phyloP scores from a whole-genome alignment of 192 early-diverging fungal species.

The Rhizoclosmatium sp. region DNA sequence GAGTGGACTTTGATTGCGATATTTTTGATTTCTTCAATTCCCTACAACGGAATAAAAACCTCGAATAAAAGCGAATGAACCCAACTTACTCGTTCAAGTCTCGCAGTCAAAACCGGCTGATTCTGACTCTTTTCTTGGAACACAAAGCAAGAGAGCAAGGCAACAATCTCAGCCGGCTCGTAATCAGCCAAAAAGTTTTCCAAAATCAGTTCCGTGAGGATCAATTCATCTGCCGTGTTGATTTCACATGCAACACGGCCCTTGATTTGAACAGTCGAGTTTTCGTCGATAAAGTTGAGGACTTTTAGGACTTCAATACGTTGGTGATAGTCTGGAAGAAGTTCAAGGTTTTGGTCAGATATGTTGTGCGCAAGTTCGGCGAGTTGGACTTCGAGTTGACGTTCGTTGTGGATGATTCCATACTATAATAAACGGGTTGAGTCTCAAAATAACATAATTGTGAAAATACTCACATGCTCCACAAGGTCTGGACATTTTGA shows the following conservation, averaged over 20 bases:
- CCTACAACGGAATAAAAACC: constrained; percentile 12
- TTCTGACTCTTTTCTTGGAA: constrained; percentile 88
- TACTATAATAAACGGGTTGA: constrained; percentile 50
- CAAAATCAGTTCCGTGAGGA: constrained; percentile 93
- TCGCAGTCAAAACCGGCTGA: constrained; percentile 71
- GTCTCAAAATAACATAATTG: constrained; percentile 2
- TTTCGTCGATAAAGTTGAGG: constrained; percentile 83
- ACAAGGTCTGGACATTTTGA: constrained; percentile 77
- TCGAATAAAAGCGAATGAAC: constrained; percentile 29
- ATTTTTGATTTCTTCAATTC: constrained; percentile 68
- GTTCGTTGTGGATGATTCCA: constrained; percentile 61
- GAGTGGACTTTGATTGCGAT: constrained; percentile 75
- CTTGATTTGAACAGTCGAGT: constrained; percentile 90
- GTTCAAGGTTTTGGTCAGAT: constrained; percentile 91
- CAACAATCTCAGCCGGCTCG: constrained; percentile 93
- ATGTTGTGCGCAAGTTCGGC: constrained; percentile 79
- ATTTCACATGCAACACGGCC: constrained; percentile 97
- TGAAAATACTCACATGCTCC: constrained; percentile 68
- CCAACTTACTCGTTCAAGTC: constrained; percentile 57
- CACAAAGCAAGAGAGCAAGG: constrained; percentile 91
- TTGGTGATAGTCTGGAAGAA: constrained; percentile 92
- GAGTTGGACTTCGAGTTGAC: constrained; percentile 71
- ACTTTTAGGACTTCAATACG: constrained; percentile 84
- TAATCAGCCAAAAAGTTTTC: constrained; percentile 90
- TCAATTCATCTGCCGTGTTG: constrained; percentile 93